Base-by-base conservation (phyloP, 495 filamentous ascomycete species). In the Lophiotrema nucula region DNA sequence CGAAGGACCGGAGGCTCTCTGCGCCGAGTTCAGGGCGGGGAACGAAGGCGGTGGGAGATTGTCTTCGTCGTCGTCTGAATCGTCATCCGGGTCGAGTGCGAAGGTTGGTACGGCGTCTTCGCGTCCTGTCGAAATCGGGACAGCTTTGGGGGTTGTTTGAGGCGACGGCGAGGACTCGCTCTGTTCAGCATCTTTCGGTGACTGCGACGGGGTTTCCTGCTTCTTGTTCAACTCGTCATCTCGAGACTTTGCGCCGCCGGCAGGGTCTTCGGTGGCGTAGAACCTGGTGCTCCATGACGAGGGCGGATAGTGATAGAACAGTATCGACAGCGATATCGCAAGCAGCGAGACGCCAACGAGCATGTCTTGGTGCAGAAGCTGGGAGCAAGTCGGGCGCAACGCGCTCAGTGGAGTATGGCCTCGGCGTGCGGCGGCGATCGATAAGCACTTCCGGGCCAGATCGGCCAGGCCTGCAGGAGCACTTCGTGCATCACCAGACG, bases 291-390 rank as follows among this genome's bases (percentile, higher is more conserved):
- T 47, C 44, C 73, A 72, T 43, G 76, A 55, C 58, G 72, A 73
- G 6, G 74, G 69, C 26, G 76, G 77, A 56, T 72, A 74, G 47
- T 72, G 71, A 53, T 81, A 76, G 49, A 75, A 71, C 49, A 81
- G 65, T 45, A 78, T 74, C 13, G 82, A 70, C 31, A 82, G 53
- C 0, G 81, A 81, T 18, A 76, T 80, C 53, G 82, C 65, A 56
- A 83, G 70, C 19, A 83, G 65, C 4, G 80, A 79, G 47, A 82
- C 63, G 49, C 79, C 81, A 19, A 84, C 56, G 53, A 80, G 67
- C 64, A 72, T 66, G 46, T 56, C 62, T 48, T 54, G 49, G 39
- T 15, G 26, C 6, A 12, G 15, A 42, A n/a, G n/a, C n/a, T n/a
- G n/a, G n/a, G n/a, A n/a, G n/a, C n/a, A n/a, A n/a, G n/a, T n/a